These are phyloP conservation scores for Globisporangium middletonii DNA, from an alignment of 352 stramenopile genomes.

Conservation along the genomic window DNA sequence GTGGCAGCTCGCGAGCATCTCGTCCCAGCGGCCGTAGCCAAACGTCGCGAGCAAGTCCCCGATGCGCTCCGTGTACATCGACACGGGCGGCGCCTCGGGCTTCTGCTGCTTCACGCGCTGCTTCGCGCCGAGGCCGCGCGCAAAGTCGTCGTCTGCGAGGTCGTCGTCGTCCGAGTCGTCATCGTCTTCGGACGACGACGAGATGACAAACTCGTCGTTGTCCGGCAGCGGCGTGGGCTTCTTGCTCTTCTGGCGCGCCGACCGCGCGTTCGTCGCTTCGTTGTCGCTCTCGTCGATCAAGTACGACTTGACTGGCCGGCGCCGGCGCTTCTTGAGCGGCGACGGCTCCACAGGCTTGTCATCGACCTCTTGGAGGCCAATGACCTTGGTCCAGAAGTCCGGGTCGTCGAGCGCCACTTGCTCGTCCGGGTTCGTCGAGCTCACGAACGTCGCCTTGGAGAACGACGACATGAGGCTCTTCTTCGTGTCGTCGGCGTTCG, in stretches of 20 bases:
- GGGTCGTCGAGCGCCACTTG: constrained; percentile 90
- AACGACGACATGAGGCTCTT: constrained; percentile 87
- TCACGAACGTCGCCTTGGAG: constrained; percentile 92
- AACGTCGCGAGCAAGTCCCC: constrained; percentile 46
- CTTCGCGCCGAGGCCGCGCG: constrained; percentile 13
- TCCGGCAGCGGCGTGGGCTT: constrained; percentile 24
- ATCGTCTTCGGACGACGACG: constrained; percentile 42
- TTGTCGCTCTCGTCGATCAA: constrained; percentile 55
- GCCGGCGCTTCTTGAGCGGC: constrained; percentile 64
- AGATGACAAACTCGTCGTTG: constrained; percentile 73
- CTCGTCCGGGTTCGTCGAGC: constrained; percentile 76
- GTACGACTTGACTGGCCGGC: constrained; percentile 72
- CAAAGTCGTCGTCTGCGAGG: constrained; percentile 38
- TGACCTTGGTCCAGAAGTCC: constrained; percentile 93
- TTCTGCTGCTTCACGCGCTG: constrained; percentile 32
- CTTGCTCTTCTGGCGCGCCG: constrained; percentile 9
- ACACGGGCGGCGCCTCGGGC: constrained; percentile 22
- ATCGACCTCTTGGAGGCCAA: constrained; percentile 74
- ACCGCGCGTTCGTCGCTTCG: constrained; percentile 15
- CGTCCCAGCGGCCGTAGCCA: constrained; percentile 83
- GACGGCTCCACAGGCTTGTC: constrained; percentile 64
- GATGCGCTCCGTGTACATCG: constrained; percentile 34
- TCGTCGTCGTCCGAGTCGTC: constrained; percentile 47
- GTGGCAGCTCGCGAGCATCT: constrained; percentile 34
- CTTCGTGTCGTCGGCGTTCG: constrained; percentile 36